Evolutionary conservation across 306 rosid species (phyloP).

Genomic region (Gastrolobium villosum): DNA sequence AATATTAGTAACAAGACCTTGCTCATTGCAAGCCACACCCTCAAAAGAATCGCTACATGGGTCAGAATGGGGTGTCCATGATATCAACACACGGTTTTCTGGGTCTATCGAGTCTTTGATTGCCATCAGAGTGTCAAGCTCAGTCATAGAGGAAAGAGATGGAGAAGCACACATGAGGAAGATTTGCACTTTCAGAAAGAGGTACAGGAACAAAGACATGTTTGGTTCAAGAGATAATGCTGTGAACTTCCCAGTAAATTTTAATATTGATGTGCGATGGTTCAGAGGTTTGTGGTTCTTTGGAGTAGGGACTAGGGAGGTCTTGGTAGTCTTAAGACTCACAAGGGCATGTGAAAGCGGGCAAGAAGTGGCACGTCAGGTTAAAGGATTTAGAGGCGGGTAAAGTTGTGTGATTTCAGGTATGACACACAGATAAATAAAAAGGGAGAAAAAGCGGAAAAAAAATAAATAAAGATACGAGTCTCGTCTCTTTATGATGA

Average conservation of each 20-base stretch:
- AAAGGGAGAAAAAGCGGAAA: too few species aligned
- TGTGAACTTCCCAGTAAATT: not conserved
- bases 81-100: constrained; percentile 60
- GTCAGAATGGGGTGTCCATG: constrained; percentile 73
- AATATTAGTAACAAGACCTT: constrained; percentile 69
- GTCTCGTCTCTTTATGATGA: too few species aligned
- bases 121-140: constrained; percentile 70
- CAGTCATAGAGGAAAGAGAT: constrained; percentile 44
- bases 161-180: constrained; percentile 36
- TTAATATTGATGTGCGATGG: not conserved
- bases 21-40: constrained; percentile 87
- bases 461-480: too few species aligned
- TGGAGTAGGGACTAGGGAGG: not conserved
- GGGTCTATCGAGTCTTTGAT: constrained; percentile 83
- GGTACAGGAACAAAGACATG: constrained; percentile 49
- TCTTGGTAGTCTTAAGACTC: too few species aligned
- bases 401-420: too few species aligned
- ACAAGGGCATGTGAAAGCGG: too few species aligned
- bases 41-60: constrained; percentile 74
- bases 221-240: constrained; percentile 45
- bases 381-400: too few species aligned
- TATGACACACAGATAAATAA: too few species aligned
- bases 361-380: too few species aligned
- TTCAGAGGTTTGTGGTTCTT: not conserved
- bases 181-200: constrained; percentile 33